phyloP scores from a whole-genome alignment of 2,329 filamentous ascomycete genomes.

The Penicillium sp. region DNA sequence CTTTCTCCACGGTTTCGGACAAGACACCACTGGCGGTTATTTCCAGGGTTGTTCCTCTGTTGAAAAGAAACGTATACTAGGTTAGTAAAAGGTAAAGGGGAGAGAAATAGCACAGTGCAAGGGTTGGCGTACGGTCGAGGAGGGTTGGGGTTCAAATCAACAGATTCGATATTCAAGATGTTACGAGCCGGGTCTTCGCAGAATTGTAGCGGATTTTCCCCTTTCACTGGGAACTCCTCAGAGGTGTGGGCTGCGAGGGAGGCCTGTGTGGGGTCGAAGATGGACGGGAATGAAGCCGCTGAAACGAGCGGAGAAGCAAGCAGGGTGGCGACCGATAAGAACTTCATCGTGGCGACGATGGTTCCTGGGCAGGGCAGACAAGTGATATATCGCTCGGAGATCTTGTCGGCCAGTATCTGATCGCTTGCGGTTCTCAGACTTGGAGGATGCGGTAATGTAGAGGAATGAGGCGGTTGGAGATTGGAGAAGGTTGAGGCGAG shows the following conservation, averaged over 20 bases:
- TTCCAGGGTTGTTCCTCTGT: constrained; percentile 74
- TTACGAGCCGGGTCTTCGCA: constrained; percentile 73
- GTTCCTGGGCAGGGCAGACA: not conserved
- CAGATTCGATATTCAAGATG: constrained; percentile 74
- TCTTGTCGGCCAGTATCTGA: not conserved
- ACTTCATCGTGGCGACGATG: constrained; percentile 43
- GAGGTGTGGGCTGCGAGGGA: constrained; percentile 50
- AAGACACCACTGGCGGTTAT: constrained; percentile 82
- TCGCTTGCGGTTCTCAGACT: not conserved
- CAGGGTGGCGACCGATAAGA: constrained; percentile 43
- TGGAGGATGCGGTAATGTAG: not conserved
- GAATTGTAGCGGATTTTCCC: constrained; percentile 82
- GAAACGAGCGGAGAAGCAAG: constrained; percentile 52
- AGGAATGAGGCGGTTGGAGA: constrained; percentile 1
- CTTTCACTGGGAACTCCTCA: constrained; percentile 69
- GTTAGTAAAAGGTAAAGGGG: constrained; percentile 11
- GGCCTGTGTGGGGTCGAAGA: constrained; percentile 57
- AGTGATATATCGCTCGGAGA: not conserved
- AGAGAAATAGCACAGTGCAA: not conserved
- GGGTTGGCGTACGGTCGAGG: constrained; percentile 72
- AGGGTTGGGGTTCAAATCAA: constrained; percentile 84
- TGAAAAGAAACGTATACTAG: not conserved
- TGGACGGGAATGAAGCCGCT: constrained; percentile 47
- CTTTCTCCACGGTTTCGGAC: constrained; percentile 71
- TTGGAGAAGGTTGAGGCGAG: constrained; percentile 15